Evolutionary conservation across 148 eudicot genomes (phyloP).

Genomic region (Camellia japonica): DNA sequence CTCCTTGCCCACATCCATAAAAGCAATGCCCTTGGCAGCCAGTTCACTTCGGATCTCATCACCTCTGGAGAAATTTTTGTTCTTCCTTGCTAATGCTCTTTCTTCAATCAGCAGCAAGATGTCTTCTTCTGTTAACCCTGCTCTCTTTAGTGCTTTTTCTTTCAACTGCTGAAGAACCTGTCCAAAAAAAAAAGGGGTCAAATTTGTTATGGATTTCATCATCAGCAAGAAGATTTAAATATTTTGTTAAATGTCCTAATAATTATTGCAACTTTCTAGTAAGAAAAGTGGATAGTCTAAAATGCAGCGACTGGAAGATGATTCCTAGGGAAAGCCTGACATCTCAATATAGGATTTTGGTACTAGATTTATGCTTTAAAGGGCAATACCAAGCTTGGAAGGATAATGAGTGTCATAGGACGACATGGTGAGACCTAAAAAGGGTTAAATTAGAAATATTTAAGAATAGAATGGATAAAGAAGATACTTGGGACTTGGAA

Average conservation of each 20-base stretch:
- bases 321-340: no score
- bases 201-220: background rate
- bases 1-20: constrained; percentile 70
- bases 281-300: no score
- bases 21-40: constrained; percentile 61
- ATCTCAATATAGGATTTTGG: no score
- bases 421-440: no score
- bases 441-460: no score
- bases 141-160: constrained; percentile 71
- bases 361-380: no score
- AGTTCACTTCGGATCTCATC: constrained; percentile 65
- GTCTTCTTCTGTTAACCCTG: constrained; percentile 63
- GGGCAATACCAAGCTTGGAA: no score
- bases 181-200: background rate
- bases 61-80: constrained; percentile 61
- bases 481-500: no score
- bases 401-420: no score
- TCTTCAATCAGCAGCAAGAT: constrained; percentile 48
- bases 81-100: constrained; percentile 57
- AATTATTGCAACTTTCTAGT: background rate
- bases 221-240: background rate
- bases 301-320: no score
- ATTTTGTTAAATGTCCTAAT: background rate
- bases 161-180: constrained; percentile 79
- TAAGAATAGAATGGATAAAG: no score